Evolutionary conservation across 257 asterid species (phyloP).

Genomic region (Datura wrightii): DNA sequence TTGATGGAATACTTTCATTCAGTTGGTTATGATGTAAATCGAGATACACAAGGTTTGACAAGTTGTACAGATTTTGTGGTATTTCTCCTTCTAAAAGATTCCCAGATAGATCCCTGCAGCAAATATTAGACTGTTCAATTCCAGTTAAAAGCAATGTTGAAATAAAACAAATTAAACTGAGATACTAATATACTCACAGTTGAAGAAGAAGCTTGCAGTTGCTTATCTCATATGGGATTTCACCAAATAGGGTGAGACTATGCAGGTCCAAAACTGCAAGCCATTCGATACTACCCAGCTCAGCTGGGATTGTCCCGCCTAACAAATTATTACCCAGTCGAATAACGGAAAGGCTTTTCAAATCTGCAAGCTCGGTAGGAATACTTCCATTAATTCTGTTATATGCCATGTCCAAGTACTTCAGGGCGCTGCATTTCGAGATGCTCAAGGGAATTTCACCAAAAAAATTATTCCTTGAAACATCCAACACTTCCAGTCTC

Average conservation of each 20-base stretch:
- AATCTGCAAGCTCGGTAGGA: constrained; percentile 63
- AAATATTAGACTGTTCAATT: constrained; percentile 26
- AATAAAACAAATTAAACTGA: neutral
- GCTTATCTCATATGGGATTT: constrained; percentile 69
- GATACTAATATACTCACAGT: constrained; percentile 64
- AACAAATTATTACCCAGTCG: constrained; percentile 71
- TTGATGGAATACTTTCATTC: constrained; percentile 67
- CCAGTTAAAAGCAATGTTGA: constrained; percentile 25
- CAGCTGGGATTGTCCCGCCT: constrained; percentile 67
- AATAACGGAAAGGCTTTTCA: constrained; percentile 62
- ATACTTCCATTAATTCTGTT: constrained; percentile 74
- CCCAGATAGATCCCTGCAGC: constrained; percentile 79
- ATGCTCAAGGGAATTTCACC: constrained; percentile 72
- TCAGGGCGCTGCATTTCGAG: constrained; percentile 61
- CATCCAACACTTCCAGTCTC: constrained; percentile 65
- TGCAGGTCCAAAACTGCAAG: constrained; percentile 85
- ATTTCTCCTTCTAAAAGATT: constrained; percentile 66
- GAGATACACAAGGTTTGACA: constrained; percentile 69
- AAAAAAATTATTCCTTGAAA: constrained; percentile 64
- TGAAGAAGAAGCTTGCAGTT: constrained; percentile 83
- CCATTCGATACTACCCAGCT: constrained; percentile 75
- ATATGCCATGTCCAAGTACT: constrained; percentile 81
- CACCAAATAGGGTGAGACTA: constrained; percentile 65
- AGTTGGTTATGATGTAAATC: constrained; percentile 77
- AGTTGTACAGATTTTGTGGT: constrained; percentile 63